phyloP scores from a whole-genome alignment of 2,329 filamentous ascomycete species.

The Fusarium anguioides region DNA sequence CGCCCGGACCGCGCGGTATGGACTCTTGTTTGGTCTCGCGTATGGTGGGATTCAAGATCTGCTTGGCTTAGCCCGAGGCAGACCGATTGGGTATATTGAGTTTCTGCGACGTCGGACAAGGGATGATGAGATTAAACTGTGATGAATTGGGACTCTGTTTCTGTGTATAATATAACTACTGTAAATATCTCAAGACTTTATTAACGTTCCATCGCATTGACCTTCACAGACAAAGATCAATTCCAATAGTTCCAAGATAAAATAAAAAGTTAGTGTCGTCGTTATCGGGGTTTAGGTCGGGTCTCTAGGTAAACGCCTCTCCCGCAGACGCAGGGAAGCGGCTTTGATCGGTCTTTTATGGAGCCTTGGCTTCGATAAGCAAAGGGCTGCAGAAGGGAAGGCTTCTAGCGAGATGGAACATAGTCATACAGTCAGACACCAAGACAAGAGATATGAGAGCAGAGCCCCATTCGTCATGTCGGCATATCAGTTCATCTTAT shows the following conservation, averaged over 20 bases:
- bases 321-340: slow-evolving; percentile 25
- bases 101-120: slow-evolving; percentile 63
- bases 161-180: background rate
- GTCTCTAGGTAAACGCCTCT: slow-evolving; percentile 37
- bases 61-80: slow-evolving; percentile 74
- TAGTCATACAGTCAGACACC: too few relatives aligned
- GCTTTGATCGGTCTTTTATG: slow-evolving; percentile 40
- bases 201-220: slow-evolving; percentile 3
- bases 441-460: slow-evolving; percentile 22
- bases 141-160: background rate
- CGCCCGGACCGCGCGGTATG: slow-evolving; percentile 81
- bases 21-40: slow-evolving; percentile 79
- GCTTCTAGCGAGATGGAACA: slow-evolving; percentile 32
- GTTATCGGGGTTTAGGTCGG: slow-evolving; percentile 25
- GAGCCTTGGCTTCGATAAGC: slow-evolving; percentile 32
- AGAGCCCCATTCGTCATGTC: slow-evolving; percentile 35
- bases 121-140: slow-evolving; percentile 20
- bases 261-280: slow-evolving; percentile 18
- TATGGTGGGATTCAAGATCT: slow-evolving; percentile 87
- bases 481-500: slow-evolving; percentile 29
- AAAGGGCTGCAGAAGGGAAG: slow-evolving; percentile 19
- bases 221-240: slow-evolving; percentile 3
- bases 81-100: slow-evolving; percentile 79
- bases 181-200: slow-evolving; percentile 9
- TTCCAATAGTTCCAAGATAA: too few relatives aligned